Evolutionary conservation across 2,329 filamentous ascomycete species (phyloP), one percentile per base, ranked within the genome.

Genomic region (Polytolypa hystricis): DNA sequence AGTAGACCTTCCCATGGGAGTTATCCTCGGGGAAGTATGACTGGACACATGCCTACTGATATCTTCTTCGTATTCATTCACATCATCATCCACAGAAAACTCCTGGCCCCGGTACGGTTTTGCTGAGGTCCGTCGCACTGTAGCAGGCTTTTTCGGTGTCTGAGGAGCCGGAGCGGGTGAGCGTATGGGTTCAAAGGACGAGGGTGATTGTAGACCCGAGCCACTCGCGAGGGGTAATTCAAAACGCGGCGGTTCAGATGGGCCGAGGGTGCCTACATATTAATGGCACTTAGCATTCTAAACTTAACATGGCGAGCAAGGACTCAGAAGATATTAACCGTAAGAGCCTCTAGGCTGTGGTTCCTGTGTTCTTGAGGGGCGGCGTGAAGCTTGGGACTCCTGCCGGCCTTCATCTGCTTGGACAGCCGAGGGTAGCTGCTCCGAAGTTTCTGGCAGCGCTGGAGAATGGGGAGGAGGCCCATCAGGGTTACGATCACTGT

Each of bases 31-130:
- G 14, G 60, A 61, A 30, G 46, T 40, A 25, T 54, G 51, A n/a
- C 21, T 25, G 17, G 35, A 31, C 8, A 21, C 28, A 16, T 41
- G 39, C 21, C 38, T 34, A 12, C 39, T 35, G 26, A 42, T 42
- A 51, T 86, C 82, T 43, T 75, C 74, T 52, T 84, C 79, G 14
- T 94, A 77, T 58, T 95, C 89, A 45, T 77, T 71, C 16, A 78
- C 68, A 52, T 85, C 86, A 56, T 96, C 89, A 54, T 96, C 87
- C 32, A 84, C 84, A 0, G 87, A 95, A 62, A 93, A 96, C 42
- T 89, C 71, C 43, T 83, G 82, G 19, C 87, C 84, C 37, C 84
- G 80, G 54, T 89, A 77, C 2, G 85, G 86, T 42, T 74, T 83
- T 16, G 84, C 85, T 1, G 84, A 89, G 40, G 79, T 70, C 42